These are phyloP conservation scores for Hericium coralloides DNA, from an alignment of 768 basidiomycete species.

Conservation along the genomic window DNA sequence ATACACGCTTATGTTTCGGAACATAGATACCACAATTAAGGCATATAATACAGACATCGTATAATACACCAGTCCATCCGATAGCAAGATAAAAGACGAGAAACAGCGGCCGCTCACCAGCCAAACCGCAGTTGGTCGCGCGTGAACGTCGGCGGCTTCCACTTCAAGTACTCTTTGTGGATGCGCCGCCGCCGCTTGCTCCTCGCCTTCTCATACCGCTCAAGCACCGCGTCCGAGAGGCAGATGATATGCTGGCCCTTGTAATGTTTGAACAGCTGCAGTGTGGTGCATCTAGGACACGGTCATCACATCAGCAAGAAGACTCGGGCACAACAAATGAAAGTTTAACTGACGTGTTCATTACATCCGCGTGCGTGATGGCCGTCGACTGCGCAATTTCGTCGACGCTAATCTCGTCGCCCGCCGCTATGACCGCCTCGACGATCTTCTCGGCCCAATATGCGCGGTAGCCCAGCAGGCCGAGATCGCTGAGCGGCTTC, in stretches of 20 bases:
- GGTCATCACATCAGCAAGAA: not conserved
- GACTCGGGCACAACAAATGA: not conserved
- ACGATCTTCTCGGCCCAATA: slow-evolving; percentile 98
- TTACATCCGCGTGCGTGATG: slow-evolving; percentile 92
- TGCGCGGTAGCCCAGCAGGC: slow-evolving; percentile 85
- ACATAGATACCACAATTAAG: not conserved
- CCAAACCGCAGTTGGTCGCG: slow-evolving; percentile 81
- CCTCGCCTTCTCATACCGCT: slow-evolving; percentile 80
- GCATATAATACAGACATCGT: not conserved
- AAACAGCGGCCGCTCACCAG: slow-evolving; percentile 21
- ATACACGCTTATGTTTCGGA: not conserved
- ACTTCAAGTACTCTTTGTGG: slow-evolving; percentile 68
- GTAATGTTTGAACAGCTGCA: slow-evolving; percentile 93
- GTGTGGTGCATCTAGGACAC: slow-evolving; percentile 69
- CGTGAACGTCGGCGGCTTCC: slow-evolving; percentile 95
- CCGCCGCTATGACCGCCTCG: slow-evolving; percentile 67
- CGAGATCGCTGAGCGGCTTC: slow-evolving; percentile 93
- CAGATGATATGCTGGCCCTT: slow-evolving; percentile 93
- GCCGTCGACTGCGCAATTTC: slow-evolving; percentile 95
- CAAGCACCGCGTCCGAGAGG: slow-evolving; percentile 83
- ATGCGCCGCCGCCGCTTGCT: slow-evolving; percentile 75
- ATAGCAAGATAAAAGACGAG: not conserved
- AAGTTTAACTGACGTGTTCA: slow-evolving; percentile 81
- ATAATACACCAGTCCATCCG: not conserved
- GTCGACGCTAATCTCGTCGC: slow-evolving; percentile 80